Base-by-base conservation (phyloP, 2,329 filamentous ascomycete species). In the Colletotrichum sp. region DNA sequence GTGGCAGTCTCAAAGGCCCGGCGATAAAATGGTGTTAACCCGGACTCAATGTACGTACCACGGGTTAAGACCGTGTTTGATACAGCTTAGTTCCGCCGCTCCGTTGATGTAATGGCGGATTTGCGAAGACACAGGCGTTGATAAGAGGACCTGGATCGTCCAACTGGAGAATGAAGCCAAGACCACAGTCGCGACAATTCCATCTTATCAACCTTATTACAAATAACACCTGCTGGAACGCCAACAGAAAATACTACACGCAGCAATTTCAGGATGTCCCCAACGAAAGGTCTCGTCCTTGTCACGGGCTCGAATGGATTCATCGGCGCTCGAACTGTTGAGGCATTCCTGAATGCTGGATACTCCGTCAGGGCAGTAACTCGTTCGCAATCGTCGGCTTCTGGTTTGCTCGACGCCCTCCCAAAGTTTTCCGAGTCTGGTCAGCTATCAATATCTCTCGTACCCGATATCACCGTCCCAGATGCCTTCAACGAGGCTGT, bases 241-340 rank as follows among this genome's bases (percentile, higher is more conserved):
- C 12, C 16, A 15, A 34, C 7, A 6, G 12, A 62, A 4, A 6
- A 25, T 4, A 62, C 8, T 6, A 4, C 12, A 34, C 34, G 48
- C 27, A 25, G 10, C 8, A 22, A 52, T 3, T 5, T 52, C 43
- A 52, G 2, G 10, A 75, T 75, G 72, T 36, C 67, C n/a, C 65
- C 70, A 25, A 22, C 16, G 4, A 60, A 74, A 62, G 70, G 74
- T 6, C 64, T 76, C 13, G 81, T 83, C 15, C 80, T 84, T 13
- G 80, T 86, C 22, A 85, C 85, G 1, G 85, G 85, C 32, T 83
- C 84, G 70, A 86, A 85, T 67, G 85, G 84, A 69, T 86, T 84
- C 78, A 85, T 86, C 55, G 84, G 81, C 22, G 81, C 80, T 15
- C 79, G 81, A n/a, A 82, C 85, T 16, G 82, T 84, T 27, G 79